Base-by-base conservation (phyloP, 2,329 filamentous ascomycete genomes). In the Botryosphaeria dothidea region DNA sequence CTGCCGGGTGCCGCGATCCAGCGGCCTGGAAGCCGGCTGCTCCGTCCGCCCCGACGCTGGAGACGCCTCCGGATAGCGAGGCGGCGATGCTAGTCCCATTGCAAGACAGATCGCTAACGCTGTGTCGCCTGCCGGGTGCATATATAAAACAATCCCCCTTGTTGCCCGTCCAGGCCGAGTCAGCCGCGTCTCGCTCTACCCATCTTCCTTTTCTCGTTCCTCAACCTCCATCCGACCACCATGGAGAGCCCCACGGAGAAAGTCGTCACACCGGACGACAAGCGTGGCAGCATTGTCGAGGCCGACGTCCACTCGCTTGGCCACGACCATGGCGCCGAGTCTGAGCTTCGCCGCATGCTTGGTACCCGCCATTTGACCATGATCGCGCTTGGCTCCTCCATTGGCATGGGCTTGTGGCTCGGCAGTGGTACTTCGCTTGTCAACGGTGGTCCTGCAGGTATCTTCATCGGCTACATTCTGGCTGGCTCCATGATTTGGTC, bases 361-460 rank as follows among this genome's bases (percentile, higher is more conserved):
- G 74, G 76, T 66, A 80, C 79, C 13, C 74, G 77, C 29, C 77
- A 79, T 68, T 67, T 79, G n/a, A 76, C 73, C 54, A 77, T 79
- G 75, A 76, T 79, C 65, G 74, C 77, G 3, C 67, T 78, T 8
- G 77, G 76, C 4, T 77, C 74, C 3, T 76, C 74, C 25, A 83
- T 83, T 71, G 81, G 81, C 4, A 80, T 80, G 75, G 81, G 81
- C 21, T 68, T 83, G 11, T 83, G 80, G 79, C 74, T 82, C n/a
- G 81, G 81, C 15, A 77, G 75, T 48, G 81, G 81, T 17, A 75
- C 73, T 17, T 80, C 79, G 1, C 72, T 82, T 2, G 71, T 69
- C 9, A 72, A 71, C 29, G 81, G 79, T 48, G 81, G 81, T 19
- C 81, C 80, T 1, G 80, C 78, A 25, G 61, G 74, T 66, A 75